Base-by-base conservation (phyloP, 2,329 filamentous ascomycete genomes). In the Aspergillus sojae region DNA sequence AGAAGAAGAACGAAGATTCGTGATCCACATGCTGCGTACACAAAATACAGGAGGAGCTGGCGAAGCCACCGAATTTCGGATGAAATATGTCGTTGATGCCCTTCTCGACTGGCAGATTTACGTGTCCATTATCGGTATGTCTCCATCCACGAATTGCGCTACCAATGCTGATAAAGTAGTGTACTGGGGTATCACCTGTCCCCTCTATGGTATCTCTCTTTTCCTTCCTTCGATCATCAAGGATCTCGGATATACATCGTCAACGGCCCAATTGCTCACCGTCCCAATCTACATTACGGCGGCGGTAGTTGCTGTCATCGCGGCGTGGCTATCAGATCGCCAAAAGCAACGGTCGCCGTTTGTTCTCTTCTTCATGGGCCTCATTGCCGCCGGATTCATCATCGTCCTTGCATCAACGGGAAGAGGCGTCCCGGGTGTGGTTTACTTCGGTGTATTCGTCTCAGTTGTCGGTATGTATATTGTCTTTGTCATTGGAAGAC, bases 241-340 rank as follows among this genome's bases (percentile, higher is more conserved):
- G 36, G 76, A 79, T 36, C 60, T 81, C 16, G 78, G 78, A 1
- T 81, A 79, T 58, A 74, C 64, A 2, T 74, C 77, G 0, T 78
- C 77, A 0, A 78, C 74, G 0, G 78, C 79, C 1, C 78, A 81
- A 46, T 69, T 81, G 0, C 71, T 81, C 14, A 81, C 79, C 1
- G 75, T 77, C 65, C 77, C 78, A 0, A 78, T 80, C 53, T 80
- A 81, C 60, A 75, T 79, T 57, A 74, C 75, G 0, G 78, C 79
- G 0, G 76, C 78, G 5, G 62, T 76, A 19, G 70, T 81, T 3
- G 74, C 78, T 4, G 70, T 82, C 5, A 53, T 66, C 6, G 79
- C 82, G 0, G 87, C 87, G 0, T 88, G 82, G 66, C 68, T 87
- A 79, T 88, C 88, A 0, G 88, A 90, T 67, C 78, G 80, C 6